Evolutionary conservation across 768 basidiomycete species (phyloP).

Genomic region (Suillus bovinus): DNA sequence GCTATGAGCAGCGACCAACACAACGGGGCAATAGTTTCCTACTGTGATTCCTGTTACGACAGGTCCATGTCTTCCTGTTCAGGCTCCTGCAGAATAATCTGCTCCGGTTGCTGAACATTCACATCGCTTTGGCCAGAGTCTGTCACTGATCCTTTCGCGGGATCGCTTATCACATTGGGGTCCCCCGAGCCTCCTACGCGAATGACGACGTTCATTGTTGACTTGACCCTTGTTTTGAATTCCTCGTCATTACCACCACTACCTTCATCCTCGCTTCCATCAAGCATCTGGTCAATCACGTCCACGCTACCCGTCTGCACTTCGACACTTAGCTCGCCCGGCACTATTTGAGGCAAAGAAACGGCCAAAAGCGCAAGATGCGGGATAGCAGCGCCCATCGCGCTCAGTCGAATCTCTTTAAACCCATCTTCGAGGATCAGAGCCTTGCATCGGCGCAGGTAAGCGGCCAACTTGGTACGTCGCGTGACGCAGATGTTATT

Average conservation of each 20-base stretch:
- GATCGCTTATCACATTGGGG: conserved; percentile 20
- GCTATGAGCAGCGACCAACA: neutral
- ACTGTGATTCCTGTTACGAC: conserved; percentile 11
- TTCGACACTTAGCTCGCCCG: conserved; percentile 64
- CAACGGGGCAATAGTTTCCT: neutral
- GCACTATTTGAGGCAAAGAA: conserved; percentile 72
- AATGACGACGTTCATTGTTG: conserved; percentile 60
- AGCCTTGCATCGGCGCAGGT: conserved; percentile 77
- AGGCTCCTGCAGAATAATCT: conserved; percentile 41
- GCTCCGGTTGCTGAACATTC: conserved; percentile 16
- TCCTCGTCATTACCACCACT: conserved; percentile 56
- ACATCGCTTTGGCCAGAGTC: conserved; percentile 12
- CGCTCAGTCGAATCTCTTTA: conserved; percentile 71
- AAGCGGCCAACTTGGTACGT: conserved; percentile 68
- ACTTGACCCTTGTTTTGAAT: conserved; percentile 66
- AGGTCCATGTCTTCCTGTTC: conserved; percentile 45
- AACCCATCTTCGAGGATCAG: conserved; percentile 77
- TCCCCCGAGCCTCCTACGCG: conserved; percentile 63
- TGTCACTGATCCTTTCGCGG: conserved; percentile 7
- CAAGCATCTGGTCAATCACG: conserved; percentile 78
- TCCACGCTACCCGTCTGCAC: conserved; percentile 70
- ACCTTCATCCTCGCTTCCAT: conserved; percentile 73
- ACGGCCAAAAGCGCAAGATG: conserved; percentile 68
- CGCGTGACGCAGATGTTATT: conserved; percentile 81
- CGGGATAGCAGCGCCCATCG: conserved; percentile 90